Evolutionary conservation across 1,139 yeast genomes (phyloP).

Genomic region (Diutina ranongensis): DNA sequence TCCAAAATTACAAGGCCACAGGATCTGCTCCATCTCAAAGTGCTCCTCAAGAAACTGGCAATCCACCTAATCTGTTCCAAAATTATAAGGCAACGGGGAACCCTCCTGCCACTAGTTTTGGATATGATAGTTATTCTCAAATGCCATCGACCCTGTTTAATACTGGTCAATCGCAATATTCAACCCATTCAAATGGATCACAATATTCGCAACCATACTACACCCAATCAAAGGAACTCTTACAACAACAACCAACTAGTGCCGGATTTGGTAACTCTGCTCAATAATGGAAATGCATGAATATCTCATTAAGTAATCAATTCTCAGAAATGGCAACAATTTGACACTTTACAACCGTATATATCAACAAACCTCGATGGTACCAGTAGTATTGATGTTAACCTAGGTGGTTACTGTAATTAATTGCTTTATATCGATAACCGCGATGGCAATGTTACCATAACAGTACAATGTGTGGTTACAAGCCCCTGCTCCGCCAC

Average conservation of each 20-base stretch:
- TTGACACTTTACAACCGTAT: too few species aligned
- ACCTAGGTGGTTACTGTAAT: too few species aligned
- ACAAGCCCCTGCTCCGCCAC: too few species aligned
- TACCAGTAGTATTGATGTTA: not conserved
- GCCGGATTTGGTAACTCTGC: slow-evolving; percentile 23
- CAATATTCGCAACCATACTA: slow-evolving; percentile 5
- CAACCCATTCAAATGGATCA: not conserved
- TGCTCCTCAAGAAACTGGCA: not conserved
- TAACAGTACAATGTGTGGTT: too few species aligned
- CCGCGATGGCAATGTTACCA: too few species aligned
- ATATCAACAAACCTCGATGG: too few species aligned
- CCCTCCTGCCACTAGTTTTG: not conserved
- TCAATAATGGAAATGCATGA: not conserved
- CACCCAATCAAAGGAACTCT: slow-evolving; percentile 7
- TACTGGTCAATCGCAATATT: not conserved
- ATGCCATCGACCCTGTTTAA: slow-evolving; percentile 1
- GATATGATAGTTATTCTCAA: not conserved
- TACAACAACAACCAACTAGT: slow-evolving; percentile 24
- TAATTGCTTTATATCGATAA: too few species aligned
- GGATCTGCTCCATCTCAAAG: not conserved
- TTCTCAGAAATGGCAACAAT: too few species aligned
- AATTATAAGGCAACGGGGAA: slow-evolving; percentile 2
- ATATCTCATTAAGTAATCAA: too few species aligned
- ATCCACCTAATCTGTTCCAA: slow-evolving; percentile 1
- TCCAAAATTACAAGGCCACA: not conserved